phyloP scores from a whole-genome alignment of 2,329 filamentous ascomycete species.

The Alternaria triticimaculans region DNA sequence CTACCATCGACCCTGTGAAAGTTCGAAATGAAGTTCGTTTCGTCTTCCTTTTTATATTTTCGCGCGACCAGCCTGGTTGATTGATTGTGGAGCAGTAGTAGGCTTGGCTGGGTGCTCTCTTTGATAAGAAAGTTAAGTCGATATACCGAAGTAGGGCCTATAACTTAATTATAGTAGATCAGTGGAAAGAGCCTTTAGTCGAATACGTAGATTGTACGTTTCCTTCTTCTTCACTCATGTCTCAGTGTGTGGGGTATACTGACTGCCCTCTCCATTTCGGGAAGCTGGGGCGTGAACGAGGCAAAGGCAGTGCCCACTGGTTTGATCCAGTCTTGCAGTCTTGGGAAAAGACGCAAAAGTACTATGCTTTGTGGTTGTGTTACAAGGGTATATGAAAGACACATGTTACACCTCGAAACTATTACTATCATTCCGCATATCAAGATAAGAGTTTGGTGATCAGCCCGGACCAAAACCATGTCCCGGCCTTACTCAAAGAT shows the following conservation, averaged over 20 bases:
- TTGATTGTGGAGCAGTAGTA: not conserved
- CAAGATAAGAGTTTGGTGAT: not conserved
- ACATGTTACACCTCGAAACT: not conserved
- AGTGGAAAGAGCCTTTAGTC: not conserved
- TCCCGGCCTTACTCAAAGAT: not conserved
- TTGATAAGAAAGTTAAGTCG: not conserved
- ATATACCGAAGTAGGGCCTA: not conserved
- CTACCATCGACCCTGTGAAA: not conserved
- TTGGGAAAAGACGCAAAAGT: not conserved
- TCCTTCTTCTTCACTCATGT: not conserved
- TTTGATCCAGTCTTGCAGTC: not conserved
- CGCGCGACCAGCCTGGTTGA: not conserved
- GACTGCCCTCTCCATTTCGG: not conserved
- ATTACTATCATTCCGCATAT: not conserved
- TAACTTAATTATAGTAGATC: not conserved
- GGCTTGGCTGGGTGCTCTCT: not conserved
- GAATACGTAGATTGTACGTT: not conserved
- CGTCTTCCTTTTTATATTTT: not conserved
- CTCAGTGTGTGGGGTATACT: not conserved
- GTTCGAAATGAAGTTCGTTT: not conserved
- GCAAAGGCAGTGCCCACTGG: not conserved
- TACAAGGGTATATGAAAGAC: not conserved
- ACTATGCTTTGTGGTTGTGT: not conserved
- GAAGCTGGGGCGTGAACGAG: not conserved
- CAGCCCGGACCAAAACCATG: not conserved